These are phyloP conservation scores for Populus tremula DNA, from an alignment of 345 rosid genomes.

Conservation along the genomic window DNA sequence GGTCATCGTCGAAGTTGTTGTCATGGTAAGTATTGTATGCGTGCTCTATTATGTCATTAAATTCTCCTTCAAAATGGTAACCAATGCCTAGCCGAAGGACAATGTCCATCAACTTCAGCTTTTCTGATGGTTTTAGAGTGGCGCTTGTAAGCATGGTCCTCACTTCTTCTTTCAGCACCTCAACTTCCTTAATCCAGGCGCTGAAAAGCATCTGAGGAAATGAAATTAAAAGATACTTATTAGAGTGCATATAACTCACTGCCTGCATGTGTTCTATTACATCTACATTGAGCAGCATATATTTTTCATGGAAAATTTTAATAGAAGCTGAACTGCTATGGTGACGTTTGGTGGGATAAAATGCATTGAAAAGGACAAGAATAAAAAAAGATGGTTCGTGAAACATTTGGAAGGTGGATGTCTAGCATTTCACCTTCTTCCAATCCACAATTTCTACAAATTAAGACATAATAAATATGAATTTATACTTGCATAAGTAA, in stretches of 20 bases:
- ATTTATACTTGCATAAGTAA: too few relatives aligned
- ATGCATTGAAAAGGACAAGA: neutral
- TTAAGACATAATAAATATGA: too few relatives aligned
- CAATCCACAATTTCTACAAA: too few relatives aligned
- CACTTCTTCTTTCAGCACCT: slow-evolving; percentile 3
- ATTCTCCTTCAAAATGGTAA: slow-evolving; percentile 22
- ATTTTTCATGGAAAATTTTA: too few relatives aligned
- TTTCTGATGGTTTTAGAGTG: neutral
- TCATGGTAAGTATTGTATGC: neutral
- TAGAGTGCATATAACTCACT: neutral
- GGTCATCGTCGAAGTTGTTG: neutral
- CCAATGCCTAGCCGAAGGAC: slow-evolving; percentile 21
- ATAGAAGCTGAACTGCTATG: too few relatives aligned
- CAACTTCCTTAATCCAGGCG: neutral
- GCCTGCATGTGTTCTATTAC: too few relatives aligned
- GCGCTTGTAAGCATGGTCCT: neutral
- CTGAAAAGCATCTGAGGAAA: neutral
- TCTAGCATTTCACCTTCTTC: too few relatives aligned
- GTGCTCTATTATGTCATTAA: neutral
- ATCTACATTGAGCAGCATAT: too few relatives aligned
- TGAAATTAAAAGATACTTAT: neutral
- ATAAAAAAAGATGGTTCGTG: too few relatives aligned
- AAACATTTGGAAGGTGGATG: too few relatives aligned
- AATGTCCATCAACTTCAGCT: slow-evolving; percentile 10
- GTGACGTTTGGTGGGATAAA: neutral